Evolutionary conservation across 2,329 filamentous ascomycete genomes (phyloP), one percentile per base, ranked within the genome.

Genomic region (Aureobasidium melanogenum): DNA sequence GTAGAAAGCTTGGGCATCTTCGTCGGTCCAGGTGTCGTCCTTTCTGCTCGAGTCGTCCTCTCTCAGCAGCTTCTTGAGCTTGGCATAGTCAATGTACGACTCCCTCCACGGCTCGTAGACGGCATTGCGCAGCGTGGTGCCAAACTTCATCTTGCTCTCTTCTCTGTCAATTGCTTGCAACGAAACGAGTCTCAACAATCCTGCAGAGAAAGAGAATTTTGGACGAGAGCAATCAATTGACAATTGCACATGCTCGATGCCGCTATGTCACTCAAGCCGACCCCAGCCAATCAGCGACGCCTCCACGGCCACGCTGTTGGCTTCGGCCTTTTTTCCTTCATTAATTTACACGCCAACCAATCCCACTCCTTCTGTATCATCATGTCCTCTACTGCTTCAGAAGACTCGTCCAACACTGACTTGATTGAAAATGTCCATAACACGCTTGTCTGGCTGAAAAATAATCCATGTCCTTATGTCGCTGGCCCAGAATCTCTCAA

Each of bases 81-180:
- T 96, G 69, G 83, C 79, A 76, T 99, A 99, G 79, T 97, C 92
- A 72, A 99, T 90, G 79, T 99, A 97, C 71, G 95, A 84, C 73
- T 88, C 89, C 75, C 88, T 89, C 93, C 93, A 99, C 71, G 91
- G 91, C 67, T 83, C 77, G 74, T 97, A 94, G 69, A 89, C 80
- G 63, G 89, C 86, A 69, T 85, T 84, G 69, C 86, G 85, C 63
- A 99, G 83, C 56, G 91, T 97, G 78, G 87, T 90, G 65, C 93
- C 93, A 80, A 97, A 99, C 69, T 91, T 88, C 94, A 99, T 97
- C 30, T 55, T 61, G 15, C 24, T 15, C 17, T 97, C 22, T 39
- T 61, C 17, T 17, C 17, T 7, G 14, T 32, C 24, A 22, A 28
- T 44, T 44, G 36, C 52, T 36, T 14, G 12, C 10, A 36, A 14